Base-by-base conservation (phyloP, 805 yeast genomes). In the Barnettozyma siamensis region DNA sequence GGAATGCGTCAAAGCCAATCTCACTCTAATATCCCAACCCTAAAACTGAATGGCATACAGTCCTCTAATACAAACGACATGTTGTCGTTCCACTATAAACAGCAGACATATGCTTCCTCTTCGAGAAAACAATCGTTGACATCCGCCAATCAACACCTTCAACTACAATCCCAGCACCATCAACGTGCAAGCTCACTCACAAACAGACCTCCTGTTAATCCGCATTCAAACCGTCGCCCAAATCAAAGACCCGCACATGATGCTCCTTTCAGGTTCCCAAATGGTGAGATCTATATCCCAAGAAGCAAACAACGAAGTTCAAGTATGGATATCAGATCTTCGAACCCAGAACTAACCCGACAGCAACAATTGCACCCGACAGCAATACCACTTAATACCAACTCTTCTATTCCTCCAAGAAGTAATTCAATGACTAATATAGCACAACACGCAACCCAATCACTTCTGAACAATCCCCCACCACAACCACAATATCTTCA, bases 251-350 rank as follows among this genome's bases (percentile, higher is more conserved):
- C 32, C 8, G 31, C 23, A 10, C 43, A 39, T 15, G 40, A 51
- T 27, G 50, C 49, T 3, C 50, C 56, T 2, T 57, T 53, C 45
- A 54, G 58, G 2, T 57, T 57, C 42, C 61, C 61, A 17, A 57
- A 57, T 31, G 61, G 61, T 31, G 61, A 57, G 30, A 50, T 55
- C 6, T 57, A 57, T 37, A 55, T 50, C 10, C 61, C 61, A 30
- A 44, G 61, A 35, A 46, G 47, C 37, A 55, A 50, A 38, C 60
- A 57, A 27, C 36, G 53, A 35, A 42, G 42, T 28, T 51, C 56
- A 1, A 33, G 29, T 27, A 42, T 50, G 1, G 53, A 46, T 23
- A 23, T 49, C 13, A 37, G 23, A n/a, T 37, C 44, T 5, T 16
- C 48, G 17, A 30, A 38, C 17, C 19, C 35, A 13, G 31, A 41